A percentile compares a stretch with the other conserved stretches of the same genome.
Evolutionary conservation across 2,329 filamentous ascomycete genomes (phyloP).

Genomic region (Penicillium sp.): DNA sequence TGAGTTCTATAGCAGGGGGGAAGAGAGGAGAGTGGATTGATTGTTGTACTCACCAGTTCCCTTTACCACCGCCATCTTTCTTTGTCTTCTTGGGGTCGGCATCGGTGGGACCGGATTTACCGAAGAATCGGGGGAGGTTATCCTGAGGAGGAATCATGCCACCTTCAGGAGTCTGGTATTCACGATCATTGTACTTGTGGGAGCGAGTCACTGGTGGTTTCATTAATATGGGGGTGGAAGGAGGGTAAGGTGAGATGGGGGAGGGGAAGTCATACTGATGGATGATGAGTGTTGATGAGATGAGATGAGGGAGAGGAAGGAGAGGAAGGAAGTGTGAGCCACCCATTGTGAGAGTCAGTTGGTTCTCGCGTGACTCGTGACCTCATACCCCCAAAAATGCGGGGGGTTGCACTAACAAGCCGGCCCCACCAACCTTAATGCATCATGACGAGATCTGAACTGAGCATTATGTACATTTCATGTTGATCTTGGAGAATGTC

Average conservation of each 20-base stretch:
- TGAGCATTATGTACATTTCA: too few species aligned
- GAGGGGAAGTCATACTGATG: background rate
- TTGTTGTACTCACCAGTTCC: constrained; percentile 76
- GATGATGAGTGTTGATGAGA: background rate
- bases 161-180: constrained; percentile 77
- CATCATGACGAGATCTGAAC: constrained; percentile 4
- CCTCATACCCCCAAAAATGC: constrained; percentile 26
- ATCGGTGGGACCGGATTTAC: constrained; percentile 80
- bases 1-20: background rate
- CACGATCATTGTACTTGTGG: constrained; percentile 92
- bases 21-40: background rate
- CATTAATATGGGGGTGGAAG: background rate
- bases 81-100: constrained; percentile 90
- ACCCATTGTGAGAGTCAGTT: too few species aligned
- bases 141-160: constrained; percentile 72
- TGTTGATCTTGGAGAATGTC: too few species aligned
- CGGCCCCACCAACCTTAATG: constrained; percentile 17
- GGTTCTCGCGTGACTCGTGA: constrained; percentile 24
- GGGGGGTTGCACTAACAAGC: constrained; percentile 15
- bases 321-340: constrained; percentile 1
- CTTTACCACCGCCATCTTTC: constrained; percentile 91
- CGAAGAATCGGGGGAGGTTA: constrained; percentile 88
- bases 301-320: background rate
- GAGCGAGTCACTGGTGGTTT: constrained; percentile 83
- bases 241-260: background rate